Base-by-base conservation (phyloP, 768 basidiomycete species). In the Boletus subparvulus region DNA sequence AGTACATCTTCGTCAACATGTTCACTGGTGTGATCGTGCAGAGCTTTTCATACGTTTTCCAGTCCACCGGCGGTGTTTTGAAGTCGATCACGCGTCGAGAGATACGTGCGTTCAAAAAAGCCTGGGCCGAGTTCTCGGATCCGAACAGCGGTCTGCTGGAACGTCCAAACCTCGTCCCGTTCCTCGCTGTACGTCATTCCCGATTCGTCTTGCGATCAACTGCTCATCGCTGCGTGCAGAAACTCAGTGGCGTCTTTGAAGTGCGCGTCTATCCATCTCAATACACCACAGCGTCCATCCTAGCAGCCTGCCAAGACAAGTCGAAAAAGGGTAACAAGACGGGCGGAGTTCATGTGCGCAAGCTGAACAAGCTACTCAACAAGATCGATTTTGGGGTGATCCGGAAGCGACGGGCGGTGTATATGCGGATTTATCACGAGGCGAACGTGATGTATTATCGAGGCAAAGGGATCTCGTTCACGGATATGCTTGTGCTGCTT, bases 1-100 rank as follows among this genome's bases (percentile, higher is more conserved):
- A 95, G 94, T 97, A 94, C 71, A 94, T 98, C 65, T 94, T 98
- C 71, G 83, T 90, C 61, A 97, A 96, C 74, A 85, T 97, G 86
- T 95, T 95, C 70, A 94, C 92, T 73, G 92, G 91, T 89, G 91
- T 95, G 58, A 88, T 96, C 52, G 94, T 96, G 62, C 89, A 98
- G 73, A 94, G 88, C 67, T 98, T 98, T 73, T 92, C 92, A 19
- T 97, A 95, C 70, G 92, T 97, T 9, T 96, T 94, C 75, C 92
- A 95, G 73, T 81, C 87, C 33, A 86, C 90, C 11, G 85, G 88
- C 6, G 86, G 87, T n/a, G 84, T 88, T 17, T 21, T 64, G 46
- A 90, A 83, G 59, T 84, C 86, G 0, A 86, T 98, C 50, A 90
- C 87, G 19, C 81, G 96, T 48, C 90, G 93, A 61, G 88, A 97